Conservation (phyloP, 768 basidiomycete species). For the Mycena rosella region DNA sequence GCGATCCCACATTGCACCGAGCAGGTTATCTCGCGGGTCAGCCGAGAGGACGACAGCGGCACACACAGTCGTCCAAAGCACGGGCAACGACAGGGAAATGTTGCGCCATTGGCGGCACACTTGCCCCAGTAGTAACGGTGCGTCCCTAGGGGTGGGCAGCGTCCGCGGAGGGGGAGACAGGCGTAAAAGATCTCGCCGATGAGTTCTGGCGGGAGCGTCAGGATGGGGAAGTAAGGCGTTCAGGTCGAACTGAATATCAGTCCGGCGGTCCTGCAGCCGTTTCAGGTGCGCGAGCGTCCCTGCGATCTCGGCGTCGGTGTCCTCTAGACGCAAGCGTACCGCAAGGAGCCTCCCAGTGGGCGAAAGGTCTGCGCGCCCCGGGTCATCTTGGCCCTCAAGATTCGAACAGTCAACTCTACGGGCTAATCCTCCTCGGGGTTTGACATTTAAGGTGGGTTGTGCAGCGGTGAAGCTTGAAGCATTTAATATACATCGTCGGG, state of each 20-base stretch:
- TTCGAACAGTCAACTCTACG: too few relatives aligned
- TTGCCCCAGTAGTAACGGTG: constrained; percentile 25
- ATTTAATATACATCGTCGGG: too few relatives aligned
- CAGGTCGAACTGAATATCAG: constrained; percentile 16
- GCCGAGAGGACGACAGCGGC: constrained; percentile 5
- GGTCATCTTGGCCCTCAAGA: too few relatives aligned
- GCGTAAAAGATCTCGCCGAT: constrained; percentile 27
- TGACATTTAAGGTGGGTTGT: too few relatives aligned
- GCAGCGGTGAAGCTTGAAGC: too few relatives aligned
- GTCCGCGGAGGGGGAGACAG: constrained; percentile 15
- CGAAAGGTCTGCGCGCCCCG: too few relatives aligned
- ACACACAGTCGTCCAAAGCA: constrained; percentile 20
- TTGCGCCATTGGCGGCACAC: constrained; percentile 23
- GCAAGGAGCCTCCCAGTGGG: background rate
- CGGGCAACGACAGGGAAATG: constrained; percentile 18
- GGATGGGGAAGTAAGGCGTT: constrained; percentile 19
- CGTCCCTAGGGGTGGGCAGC: constrained; percentile 10
- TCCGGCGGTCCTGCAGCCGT: constrained; percentile 3
- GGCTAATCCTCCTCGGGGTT: too few relatives aligned
- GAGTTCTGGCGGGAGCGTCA: constrained; percentile 26
- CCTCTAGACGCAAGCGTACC: constrained; percentile 3
- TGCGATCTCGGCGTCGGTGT: constrained; percentile 26
- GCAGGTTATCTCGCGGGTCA: background rate
- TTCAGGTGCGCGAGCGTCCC: constrained; percentile 29
- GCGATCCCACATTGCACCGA: constrained; percentile 7